Base-by-base conservation (phyloP, 106 monocot species). In the Dioscorea zingiberensis region DNA sequence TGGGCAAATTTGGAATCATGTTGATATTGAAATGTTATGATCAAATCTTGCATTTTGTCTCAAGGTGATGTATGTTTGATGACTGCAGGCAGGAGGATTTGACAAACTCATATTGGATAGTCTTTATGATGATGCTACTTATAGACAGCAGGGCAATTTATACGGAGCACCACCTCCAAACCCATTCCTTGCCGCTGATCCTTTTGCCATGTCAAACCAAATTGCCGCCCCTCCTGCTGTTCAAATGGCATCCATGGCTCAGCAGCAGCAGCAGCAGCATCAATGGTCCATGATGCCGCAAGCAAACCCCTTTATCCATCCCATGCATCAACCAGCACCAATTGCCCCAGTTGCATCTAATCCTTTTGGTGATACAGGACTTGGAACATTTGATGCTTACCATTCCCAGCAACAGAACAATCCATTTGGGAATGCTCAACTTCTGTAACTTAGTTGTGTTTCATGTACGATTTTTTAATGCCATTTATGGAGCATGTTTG, bases 31-130 rank as follows among this genome's bases (percentile, higher is more conserved):
- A 38, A 38, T 38, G 1, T 38, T 38, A 38, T 38, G 1, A 10
- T 38, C 38, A 38, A 38, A 38, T 38, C 38, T 38, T 38, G 38
- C 6, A 8, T 38, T 38, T 38, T 38, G 2, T 30, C 38, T 38
- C 38, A 38, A 38, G 1, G 26, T 16, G 30, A 60, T 64, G 26
- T 25, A 14, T 48, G 21, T 22, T 49, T 65, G 3, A 32, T 71
- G 9, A 2, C 27, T 32, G 29, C 76, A 91, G 90, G 90, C 48
- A 73, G 86, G 87, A 59, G 87, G 91, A 13, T 71, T 91, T 27
- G 91, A 91, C 69, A 91, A 81, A 68, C 78, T 91, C 47, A 84
- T 49, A 57, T 53, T 91, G 26, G 87, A 91, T 26, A 91, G 90
- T 25, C 64, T 91, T 29, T 91, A 91, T 51, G 87, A 87, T 47